A percentile compares a stretch with the other conserved stretches of the same genome.
phyloP scores from a whole-genome alignment of 331 rosid genomes.

The Stylosanthes scabra region DNA sequence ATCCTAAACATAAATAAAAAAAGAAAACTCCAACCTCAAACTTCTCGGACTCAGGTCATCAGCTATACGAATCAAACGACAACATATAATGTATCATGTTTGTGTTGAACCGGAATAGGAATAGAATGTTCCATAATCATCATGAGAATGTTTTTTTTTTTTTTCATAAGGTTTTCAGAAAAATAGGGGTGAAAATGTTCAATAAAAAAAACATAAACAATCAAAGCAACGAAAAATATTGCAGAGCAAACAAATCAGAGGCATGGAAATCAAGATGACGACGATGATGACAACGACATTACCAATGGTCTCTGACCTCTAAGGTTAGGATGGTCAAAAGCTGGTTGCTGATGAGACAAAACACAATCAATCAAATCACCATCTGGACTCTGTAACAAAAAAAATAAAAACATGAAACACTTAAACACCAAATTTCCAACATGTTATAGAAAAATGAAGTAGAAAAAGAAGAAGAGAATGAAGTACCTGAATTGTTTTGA shows the following conservation, averaged over 20 bases:
- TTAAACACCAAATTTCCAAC: neutral
- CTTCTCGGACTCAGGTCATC: conserved; percentile 35
- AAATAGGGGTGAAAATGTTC: no score
- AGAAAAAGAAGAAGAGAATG: neutral
- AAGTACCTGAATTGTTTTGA: conserved; percentile 90
- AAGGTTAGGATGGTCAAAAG: conserved; percentile 88
- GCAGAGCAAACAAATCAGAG: no score
- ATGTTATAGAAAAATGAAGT: neutral
- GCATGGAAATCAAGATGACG: neutral
- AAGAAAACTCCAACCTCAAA: conserved; percentile 34
- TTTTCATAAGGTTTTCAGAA: neutral
- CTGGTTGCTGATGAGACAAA: conserved; percentile 83
- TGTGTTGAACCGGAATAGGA: neutral
- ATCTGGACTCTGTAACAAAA: conserved; percentile 83
- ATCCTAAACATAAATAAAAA: conserved; percentile 60
- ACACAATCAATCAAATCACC: conserved; percentile 97
- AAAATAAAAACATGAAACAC: conserved; percentile 20
- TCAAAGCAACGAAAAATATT: no score
- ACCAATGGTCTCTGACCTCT: conserved; percentile 86
- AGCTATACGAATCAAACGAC: no score
- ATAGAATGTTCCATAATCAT: conserved; percentile 7
- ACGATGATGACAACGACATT: conserved; percentile 31
- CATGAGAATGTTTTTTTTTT: neutral
- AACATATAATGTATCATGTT: no score
- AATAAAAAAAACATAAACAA: no score